A percentile compares a stretch with the other conserved stretches of the same genome.
Evolutionary conservation across 768 basidiomycete species (phyloP).

Genomic region (Boletus bicolor): DNA sequence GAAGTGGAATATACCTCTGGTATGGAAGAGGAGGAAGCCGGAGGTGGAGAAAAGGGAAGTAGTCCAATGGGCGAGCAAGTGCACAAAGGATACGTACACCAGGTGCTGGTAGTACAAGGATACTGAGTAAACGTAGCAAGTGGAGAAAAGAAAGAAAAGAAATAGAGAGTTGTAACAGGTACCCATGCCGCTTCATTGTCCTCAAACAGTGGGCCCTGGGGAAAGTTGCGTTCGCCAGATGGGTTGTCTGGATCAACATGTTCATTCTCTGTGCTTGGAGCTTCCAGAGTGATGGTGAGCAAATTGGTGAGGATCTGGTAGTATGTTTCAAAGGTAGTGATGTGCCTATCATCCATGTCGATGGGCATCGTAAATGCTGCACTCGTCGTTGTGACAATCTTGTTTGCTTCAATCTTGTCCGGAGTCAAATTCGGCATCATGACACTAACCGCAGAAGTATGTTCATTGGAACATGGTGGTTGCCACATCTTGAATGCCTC

Average conservation of each 20-base stretch:
- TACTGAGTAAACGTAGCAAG: too few relatives aligned
- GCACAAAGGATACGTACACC: too few relatives aligned
- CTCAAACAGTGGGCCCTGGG: not conserved
- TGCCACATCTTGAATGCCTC: too few relatives aligned
- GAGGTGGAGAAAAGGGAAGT: too few relatives aligned
- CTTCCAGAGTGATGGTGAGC: not conserved
- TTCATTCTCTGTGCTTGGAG: not conserved
- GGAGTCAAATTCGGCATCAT: conserved; percentile 6
- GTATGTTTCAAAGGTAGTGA: conserved; percentile 9
- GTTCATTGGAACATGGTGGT: too few relatives aligned
- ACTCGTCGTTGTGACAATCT: conserved; percentile 9
- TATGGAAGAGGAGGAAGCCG: too few relatives aligned
- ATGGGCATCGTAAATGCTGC: conserved; percentile 4
- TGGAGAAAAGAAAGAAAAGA: too few relatives aligned
- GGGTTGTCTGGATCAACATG: conserved; percentile 6
- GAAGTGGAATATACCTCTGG: too few relatives aligned
- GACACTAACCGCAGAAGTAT: not conserved
- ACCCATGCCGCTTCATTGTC: conserved; percentile 22
- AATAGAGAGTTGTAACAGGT: too few relatives aligned
- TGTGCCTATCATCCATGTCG: not conserved
- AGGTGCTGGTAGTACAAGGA: too few relatives aligned
- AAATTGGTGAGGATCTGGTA: conserved; percentile 12
- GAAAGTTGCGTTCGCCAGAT: not conserved
- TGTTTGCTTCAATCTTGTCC: conserved; percentile 1
- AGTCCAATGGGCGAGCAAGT: too few relatives aligned